Conservation (phyloP, 345 rosid genomes). For the Abelmoschus esculentus region DNA sequence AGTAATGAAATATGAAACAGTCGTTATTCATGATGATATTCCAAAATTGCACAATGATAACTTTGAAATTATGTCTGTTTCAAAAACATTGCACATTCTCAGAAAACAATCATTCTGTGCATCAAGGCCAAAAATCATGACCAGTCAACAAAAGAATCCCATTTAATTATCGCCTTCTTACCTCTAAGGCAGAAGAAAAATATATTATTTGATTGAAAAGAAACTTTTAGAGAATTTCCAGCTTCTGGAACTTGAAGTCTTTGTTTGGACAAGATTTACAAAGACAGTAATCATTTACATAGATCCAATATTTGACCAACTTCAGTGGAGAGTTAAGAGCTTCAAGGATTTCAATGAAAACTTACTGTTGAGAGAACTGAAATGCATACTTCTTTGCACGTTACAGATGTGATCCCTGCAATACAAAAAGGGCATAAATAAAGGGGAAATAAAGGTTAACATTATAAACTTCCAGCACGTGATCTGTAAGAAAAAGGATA, state of each 20-base stretch:
- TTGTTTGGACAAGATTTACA: not conserved
- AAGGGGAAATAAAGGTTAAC: too few species aligned
- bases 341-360: not conserved
- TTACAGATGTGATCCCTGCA: conserved; percentile 78
- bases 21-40: not conserved
- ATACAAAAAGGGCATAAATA: too few species aligned
- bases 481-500: too few species aligned
- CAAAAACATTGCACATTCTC: too few species aligned
- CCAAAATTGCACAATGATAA: not conserved
- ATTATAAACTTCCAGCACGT: too few species aligned
- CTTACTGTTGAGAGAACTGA: conserved; percentile 77
- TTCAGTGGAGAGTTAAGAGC: too few species aligned
- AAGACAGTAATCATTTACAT: not conserved
- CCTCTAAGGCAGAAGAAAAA: not conserved
- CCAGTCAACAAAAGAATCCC: not conserved
- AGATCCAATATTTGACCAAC: not conserved
- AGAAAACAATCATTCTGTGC: not conserved
- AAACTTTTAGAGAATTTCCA: too few species aligned
- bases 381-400: conserved; percentile 80
- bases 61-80: too few species aligned
- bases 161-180: not conserved
- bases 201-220: not conserved
- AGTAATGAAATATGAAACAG: not conserved
- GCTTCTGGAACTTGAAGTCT: not conserved
- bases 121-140: not conserved